These are phyloP conservation scores for Emergomyces pasteurianus DNA, from an alignment of 2,329 filamentous ascomycete species.

Conservation along the genomic window DNA sequence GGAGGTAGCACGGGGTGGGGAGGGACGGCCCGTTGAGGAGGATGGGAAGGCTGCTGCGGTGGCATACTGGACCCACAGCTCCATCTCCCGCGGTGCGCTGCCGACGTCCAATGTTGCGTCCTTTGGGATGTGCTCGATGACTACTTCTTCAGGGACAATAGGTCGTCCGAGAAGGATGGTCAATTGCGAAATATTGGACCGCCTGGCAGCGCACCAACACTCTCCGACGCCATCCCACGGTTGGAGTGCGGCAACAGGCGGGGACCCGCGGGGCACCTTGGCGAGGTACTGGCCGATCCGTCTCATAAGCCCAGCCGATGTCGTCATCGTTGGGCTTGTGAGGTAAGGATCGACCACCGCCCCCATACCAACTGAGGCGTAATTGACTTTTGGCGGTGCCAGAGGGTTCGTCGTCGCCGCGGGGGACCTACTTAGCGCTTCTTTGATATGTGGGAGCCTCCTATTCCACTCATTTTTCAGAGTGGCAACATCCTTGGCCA, in stretches of 20 bases:
- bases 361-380: slow-evolving; percentile 54
- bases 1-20: background rate
- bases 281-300: slow-evolving; percentile 11
- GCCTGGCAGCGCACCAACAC: slow-evolving; percentile 65
- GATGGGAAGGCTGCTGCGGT: slow-evolving; percentile 1
- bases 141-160: slow-evolving; percentile 56
- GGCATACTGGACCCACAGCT: slow-evolving; percentile 52
- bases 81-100: slow-evolving; percentile 53
- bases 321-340: slow-evolving; percentile 46
- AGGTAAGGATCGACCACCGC: slow-evolving; percentile 49
- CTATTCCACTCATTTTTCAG: slow-evolving; percentile 10
- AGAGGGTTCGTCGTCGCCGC: slow-evolving; percentile 10
- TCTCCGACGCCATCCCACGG: slow-evolving; percentile 71
- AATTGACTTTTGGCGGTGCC: slow-evolving; percentile 50
- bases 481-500: slow-evolving; percentile 8
- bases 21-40: slow-evolving; percentile 17
- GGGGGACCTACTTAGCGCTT: slow-evolving; percentile 3
- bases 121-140: slow-evolving; percentile 59
- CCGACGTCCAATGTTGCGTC: slow-evolving; percentile 49
- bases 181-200: slow-evolving; percentile 33
- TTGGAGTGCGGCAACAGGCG: slow-evolving; percentile 47
- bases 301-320: slow-evolving; percentile 12
- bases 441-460: slow-evolving; percentile 7
- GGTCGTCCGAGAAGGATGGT: slow-evolving; percentile 26
- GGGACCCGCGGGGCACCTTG: slow-evolving; percentile 15